Evolutionary conservation across 257 asterid genomes (phyloP).

Genomic region (Apocynum venetum): DNA sequence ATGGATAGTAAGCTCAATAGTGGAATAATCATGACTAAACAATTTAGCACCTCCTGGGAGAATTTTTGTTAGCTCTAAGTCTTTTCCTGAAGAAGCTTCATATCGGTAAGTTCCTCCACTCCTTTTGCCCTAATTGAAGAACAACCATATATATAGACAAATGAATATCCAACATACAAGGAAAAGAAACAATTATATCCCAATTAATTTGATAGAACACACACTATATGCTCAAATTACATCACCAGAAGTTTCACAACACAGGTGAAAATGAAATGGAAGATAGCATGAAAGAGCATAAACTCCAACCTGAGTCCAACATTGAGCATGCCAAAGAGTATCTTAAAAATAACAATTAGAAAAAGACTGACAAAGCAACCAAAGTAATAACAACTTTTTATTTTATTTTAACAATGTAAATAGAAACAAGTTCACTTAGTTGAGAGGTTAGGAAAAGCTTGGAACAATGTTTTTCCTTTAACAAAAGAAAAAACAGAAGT

Average conservation of each 20-base stretch:
- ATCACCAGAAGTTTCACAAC: neutral
- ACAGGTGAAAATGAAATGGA: neutral
- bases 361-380: neutral
- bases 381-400: neutral
- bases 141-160: neutral
- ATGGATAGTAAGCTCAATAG: conserved; percentile 60
- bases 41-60: conserved; percentile 40
- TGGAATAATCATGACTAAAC: conserved; percentile 36
- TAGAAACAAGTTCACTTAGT: neutral
- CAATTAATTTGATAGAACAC: neutral
- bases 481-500: neutral
- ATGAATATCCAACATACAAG: neutral
- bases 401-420: neutral
- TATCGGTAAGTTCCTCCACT: conserved; percentile 59
- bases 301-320: neutral
- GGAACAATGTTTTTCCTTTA: neutral
- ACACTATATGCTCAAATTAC: neutral
- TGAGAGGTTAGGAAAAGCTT: neutral
- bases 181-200: neutral
- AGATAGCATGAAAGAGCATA: neutral
- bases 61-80: conserved; percentile 34
- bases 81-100: conserved; percentile 54
- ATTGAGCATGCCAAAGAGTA: neutral
- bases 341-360: neutral
- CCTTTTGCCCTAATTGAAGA: conserved; percentile 40